A percentile compares a stretch with the other conserved stretches of the same genome.
phyloP scores from a whole-genome alignment of 2,329 filamentous ascomycete genomes.

The Zalaria sp. region DNA sequence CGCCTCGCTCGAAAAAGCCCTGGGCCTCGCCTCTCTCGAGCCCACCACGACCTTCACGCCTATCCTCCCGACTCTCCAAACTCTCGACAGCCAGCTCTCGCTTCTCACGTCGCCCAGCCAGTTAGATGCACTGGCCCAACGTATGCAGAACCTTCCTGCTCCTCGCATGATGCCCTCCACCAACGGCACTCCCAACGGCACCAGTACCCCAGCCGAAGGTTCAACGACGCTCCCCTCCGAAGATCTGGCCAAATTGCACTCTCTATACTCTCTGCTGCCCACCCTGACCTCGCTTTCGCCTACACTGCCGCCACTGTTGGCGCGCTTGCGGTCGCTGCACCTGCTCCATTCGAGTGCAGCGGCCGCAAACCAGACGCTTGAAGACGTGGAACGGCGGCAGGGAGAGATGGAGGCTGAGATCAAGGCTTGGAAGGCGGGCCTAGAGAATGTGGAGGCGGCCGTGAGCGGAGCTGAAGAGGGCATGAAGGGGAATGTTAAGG shows the following conservation, averaged over 20 bases:
- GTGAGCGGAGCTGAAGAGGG: conserved; percentile 55
- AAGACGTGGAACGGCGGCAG: conserved; percentile 65
- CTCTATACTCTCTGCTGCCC: conserved; percentile 75
- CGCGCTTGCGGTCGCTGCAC: conserved; percentile 69
- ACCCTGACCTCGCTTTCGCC: conserved; percentile 80
- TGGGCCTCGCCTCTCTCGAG: conserved; percentile 57
- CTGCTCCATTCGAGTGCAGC: conserved; percentile 80
- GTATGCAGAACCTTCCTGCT: conserved; percentile 43
- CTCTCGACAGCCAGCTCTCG: conserved; percentile 65
- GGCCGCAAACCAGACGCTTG: conserved; percentile 61
- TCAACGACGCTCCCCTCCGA: conserved; percentile 37
- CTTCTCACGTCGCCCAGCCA: conserved; percentile 56
- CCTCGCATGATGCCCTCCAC: neutral
- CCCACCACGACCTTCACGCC: conserved; percentile 48
- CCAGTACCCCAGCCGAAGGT: conserved; percentile 1
- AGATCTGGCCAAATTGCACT: conserved; percentile 75
- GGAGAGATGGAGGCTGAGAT: conserved; percentile 72
- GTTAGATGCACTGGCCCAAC: conserved; percentile 54
- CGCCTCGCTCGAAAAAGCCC: conserved; percentile 59
- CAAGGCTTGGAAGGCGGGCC: conserved; percentile 67
- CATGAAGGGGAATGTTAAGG: conserved; percentile 65
- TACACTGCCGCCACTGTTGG: conserved; percentile 69
- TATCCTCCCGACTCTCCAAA: conserved; percentile 68
- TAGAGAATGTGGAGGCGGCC: conserved; percentile 64
- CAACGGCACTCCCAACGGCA: conserved; percentile 1